phyloP scores from a whole-genome alignment of 306 rosid genomes.

The Cucurbita pepo region DNA sequence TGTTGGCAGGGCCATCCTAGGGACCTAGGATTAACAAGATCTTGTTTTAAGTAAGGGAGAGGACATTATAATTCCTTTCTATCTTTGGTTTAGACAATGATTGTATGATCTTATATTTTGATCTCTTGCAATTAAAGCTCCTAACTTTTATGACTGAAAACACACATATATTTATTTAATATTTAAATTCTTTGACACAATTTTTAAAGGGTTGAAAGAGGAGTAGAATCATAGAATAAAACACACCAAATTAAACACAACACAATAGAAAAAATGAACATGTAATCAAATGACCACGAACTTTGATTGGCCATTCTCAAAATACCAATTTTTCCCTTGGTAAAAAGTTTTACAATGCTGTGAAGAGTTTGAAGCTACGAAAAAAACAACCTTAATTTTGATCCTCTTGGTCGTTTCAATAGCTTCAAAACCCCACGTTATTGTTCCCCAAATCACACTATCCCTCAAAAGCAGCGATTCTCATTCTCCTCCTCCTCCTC shows the following conservation, averaged over 20 bases:
- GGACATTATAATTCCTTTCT: not conserved
- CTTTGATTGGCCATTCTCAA: conserved; percentile 1
- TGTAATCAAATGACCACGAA: not conserved
- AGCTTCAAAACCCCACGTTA: not conserved
- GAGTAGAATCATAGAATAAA: too few species aligned
- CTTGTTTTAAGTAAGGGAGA: not conserved
- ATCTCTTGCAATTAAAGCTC: not conserved
- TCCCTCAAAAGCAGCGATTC: not conserved
- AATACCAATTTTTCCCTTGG: not conserved
- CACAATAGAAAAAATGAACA: not conserved
- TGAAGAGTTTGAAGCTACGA: not conserved
- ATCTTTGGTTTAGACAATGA: not conserved
- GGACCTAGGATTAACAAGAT: not conserved
- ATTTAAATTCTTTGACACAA: not conserved
- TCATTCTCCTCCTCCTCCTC: conserved; percentile 1
- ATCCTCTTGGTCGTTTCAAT: not conserved
- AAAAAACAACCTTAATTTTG: not conserved
- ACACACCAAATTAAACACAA: not conserved
- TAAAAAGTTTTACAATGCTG: not conserved
- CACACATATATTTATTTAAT: not conserved
- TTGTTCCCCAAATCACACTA: not conserved
- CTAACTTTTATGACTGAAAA: not conserved
- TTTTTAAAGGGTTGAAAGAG: not conserved
- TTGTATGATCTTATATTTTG: not conserved
- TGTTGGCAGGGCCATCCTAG: not conserved